Base-by-base conservation (phyloP, 495 filamentous ascomycete genomes). In the Halenospora varia region DNA sequence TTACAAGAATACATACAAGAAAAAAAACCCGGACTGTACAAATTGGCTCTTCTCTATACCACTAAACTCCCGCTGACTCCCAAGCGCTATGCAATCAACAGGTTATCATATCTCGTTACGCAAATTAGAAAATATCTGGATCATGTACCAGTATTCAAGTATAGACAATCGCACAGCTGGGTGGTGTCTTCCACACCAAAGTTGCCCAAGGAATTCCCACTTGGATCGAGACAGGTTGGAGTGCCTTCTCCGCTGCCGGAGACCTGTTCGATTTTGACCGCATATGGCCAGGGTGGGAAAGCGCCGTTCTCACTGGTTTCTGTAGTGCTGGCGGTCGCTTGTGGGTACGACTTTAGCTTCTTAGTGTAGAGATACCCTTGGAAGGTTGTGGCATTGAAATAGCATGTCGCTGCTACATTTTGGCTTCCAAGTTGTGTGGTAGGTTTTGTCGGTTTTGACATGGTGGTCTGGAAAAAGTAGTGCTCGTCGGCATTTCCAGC, bases 331-430 rank as follows among this genome's bases (percentile, higher is more conserved):
- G 47, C 13, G 55, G 67, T 48, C 2, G 22, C 54, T 10, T 64
- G 52, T 3, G 76, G 76, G 54, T 72, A 77, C 4, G 57, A 62
- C 25, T 70, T 74, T 19, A 64, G 61, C 66, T 71, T 71, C 48
- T 74, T 75, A 19, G 82, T 84, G 66, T 80, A 85, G 2, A 85
- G 70, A 10, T 63, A 75, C 1, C 68, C 81, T 19, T 72, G 62
- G 62, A 85, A 69, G 0, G 59, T 69, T 0, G 80, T 83, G 39
- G 65, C 53, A 53, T 76, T 77, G 68, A 74, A 85, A 59, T 70
- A 74, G 68, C 83, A 84, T 17, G 67, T 71, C 1, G 68, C 62
- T 8, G 68, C 52, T n/a, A 58, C 23, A 39, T 63, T 63, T 4
- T 47, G 8, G 23, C 17, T 41, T 17, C 59, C 51, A 9, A 79